A percentile compares a stretch with the other conserved stretches of the same genome.
These are phyloP conservation scores for Blastobotrys arbuscula DNA, from an alignment of 1,139 yeast species.

Conservation along the genomic window DNA sequence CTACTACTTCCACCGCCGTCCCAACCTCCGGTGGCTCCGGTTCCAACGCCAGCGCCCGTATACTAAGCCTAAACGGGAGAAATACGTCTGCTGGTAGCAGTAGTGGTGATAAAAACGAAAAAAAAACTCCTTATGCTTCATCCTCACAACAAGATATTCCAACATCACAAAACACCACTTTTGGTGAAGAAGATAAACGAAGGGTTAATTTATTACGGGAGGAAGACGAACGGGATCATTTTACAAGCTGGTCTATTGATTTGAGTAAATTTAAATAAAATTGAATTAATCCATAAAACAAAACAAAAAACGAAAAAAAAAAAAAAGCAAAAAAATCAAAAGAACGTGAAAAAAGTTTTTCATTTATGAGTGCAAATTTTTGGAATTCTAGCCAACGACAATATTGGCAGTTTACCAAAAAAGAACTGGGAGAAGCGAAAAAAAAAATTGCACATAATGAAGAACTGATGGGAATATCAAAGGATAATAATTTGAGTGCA, in stretches of 20 bases:
- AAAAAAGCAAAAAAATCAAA: no score
- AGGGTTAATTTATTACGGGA: constrained; percentile 17
- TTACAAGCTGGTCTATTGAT: constrained; percentile 21
- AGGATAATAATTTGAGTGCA: constrained; percentile 22
- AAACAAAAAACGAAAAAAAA: background rate
- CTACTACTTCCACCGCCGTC: no score
- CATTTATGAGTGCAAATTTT: constrained; percentile 43
- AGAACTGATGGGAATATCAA: constrained; percentile 19
- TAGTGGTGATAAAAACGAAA: background rate
- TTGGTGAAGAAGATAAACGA: constrained; percentile 4
- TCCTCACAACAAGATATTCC: background rate
- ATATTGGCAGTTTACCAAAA: constrained; percentile 56
- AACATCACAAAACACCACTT: background rate
- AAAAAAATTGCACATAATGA: constrained; percentile 31
- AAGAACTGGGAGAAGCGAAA: constrained; percentile 40
- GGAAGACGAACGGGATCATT: constrained; percentile 20
- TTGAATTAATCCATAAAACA: background rate
- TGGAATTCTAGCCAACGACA: constrained; percentile 63
- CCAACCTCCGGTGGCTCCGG: no score
- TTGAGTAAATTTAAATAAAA: background rate
- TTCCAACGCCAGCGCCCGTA: no score
- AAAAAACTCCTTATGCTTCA: constrained; percentile 4
- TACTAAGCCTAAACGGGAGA: no score
- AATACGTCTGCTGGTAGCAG: background rate
- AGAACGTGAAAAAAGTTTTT: background rate